These are phyloP conservation scores for Phytophthora kernoviae DNA, from an alignment of 352 stramenopile species.

Conservation along the genomic window DNA sequence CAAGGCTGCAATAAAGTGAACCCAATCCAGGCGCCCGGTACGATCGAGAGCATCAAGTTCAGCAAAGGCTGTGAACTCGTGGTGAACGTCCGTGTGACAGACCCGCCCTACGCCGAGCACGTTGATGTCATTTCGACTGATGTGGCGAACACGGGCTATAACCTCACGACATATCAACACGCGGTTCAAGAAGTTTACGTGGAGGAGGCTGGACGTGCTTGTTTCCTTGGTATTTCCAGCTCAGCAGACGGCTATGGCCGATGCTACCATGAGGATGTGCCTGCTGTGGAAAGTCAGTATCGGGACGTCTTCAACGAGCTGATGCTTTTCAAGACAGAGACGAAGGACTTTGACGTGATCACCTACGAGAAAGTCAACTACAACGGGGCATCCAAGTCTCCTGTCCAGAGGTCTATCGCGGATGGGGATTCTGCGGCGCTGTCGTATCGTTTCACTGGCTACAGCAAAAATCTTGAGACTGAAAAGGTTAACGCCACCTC, in stretches of 20 bases:
- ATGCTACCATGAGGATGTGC: constrained; percentile 38
- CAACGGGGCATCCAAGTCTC: constrained; percentile 14
- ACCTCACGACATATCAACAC: constrained; percentile 22
- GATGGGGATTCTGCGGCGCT: constrained; percentile 7
- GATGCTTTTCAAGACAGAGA: constrained; percentile 46
- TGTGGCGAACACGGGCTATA: constrained; percentile 40
- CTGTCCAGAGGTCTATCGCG: constrained; percentile 3
- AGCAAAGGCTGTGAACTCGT: constrained; percentile 39
- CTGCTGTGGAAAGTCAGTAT: constrained; percentile 36
- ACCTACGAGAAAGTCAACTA: constrained; percentile 45
- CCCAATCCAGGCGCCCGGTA: constrained; percentile 36
- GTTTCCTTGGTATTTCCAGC: constrained; percentile 30
- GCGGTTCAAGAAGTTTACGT: constrained; percentile 53
- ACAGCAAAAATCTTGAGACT: constrained; percentile 35
- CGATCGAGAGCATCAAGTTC: constrained; percentile 57
- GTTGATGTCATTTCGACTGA: constrained; percentile 36
- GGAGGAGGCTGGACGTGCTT: constrained; percentile 46
- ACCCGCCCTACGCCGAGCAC: constrained; percentile 39
- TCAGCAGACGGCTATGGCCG: constrained; percentile 28
- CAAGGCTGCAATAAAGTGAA: constrained; percentile 32
- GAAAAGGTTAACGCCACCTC: neutral
- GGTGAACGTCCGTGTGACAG: constrained; percentile 43
- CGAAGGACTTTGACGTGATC: constrained; percentile 47
- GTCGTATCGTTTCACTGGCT: constrained; percentile 35
- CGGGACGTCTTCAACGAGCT: constrained; percentile 37